Base-by-base conservation (phyloP, 352 stramenopile species). In the Phytophthora europaea region DNA sequence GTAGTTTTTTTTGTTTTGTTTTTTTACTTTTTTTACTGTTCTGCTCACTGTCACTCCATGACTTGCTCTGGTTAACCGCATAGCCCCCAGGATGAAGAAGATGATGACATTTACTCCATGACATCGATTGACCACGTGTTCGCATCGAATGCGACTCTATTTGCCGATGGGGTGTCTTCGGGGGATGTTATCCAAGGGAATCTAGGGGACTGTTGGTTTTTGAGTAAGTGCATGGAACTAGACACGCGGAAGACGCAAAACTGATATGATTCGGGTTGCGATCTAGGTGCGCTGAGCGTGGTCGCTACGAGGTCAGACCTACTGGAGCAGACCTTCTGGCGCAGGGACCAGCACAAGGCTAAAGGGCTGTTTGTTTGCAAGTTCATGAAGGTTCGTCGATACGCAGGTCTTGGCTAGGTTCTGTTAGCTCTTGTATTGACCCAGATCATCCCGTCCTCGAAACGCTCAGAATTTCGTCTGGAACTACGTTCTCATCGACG, bases 401-500 rank as follows among this genome's bases (percentile, higher is more conserved):
- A 43, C 15, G 38, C 15, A n/a, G 16, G 5, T 47, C 38, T 47
- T 47, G 4, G n/a, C n/a, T 3, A 18, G 33, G 20, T 58, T 33
- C 16, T 38, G 9, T 26, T 13, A 12, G 10, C 53, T 38, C 0
- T 20, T 47, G 6, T 23, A n/a, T 28, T 53, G 13, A 52, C 45
- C 20, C 18, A 6, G 45, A 6, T 13, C 4, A 50, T 23, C 18
- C 4, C 9, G 20, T 31, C 28, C 45, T 52, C 9, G 6, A 52
- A 54, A n/a, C 1, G 36, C 23, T 54, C 1, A 96, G 89, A 95
- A 98, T 64, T 97, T 92, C 65, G 83, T 88, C 0, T 97, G 93
- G 90, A 83, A 95, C 58, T 98, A 97, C 68, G 93, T 98, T n/a
- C 85, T 98, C 22, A 91, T 98, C 26, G 94, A 98, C 58, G 94